Percentiles rank a stretch among this genome's conserved stretches.
These are phyloP conservation scores for Aureobasidium sp. DNA, from an alignment of 2,329 filamentous ascomycete genomes.

Conservation along the genomic window DNA sequence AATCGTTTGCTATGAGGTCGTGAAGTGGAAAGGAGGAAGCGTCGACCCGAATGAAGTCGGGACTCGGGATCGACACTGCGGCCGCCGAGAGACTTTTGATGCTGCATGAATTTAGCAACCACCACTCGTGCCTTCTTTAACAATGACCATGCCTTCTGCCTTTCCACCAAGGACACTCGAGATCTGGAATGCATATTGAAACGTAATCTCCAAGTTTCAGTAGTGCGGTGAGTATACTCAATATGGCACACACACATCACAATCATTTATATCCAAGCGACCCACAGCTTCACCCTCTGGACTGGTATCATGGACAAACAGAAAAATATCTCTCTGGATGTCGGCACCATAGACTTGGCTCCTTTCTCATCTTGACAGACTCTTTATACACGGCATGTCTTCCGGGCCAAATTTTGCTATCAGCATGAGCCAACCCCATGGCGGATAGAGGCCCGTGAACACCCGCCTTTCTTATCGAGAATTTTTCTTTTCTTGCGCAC, in stretches of 20 bases:
- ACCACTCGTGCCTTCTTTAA: not conserved
- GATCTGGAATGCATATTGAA: not conserved
- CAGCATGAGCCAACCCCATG: not conserved
- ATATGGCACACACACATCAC: not conserved
- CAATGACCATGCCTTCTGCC: not conserved
- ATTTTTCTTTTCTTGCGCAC: conserved; percentile 3
- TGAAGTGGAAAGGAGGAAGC: not conserved
- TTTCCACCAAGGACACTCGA: not conserved
- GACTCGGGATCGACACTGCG: not conserved
- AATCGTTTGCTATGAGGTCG: not conserved
- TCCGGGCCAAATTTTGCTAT: not conserved
- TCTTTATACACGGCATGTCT: not conserved
- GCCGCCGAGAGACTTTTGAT: not conserved
- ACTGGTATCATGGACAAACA: not conserved
- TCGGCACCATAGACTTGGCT: not conserved
- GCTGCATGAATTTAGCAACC: not conserved
- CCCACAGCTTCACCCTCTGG: not conserved
- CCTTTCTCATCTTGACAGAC: not conserved
- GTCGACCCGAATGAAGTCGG: not conserved
- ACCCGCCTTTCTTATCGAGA: conserved; percentile 2
- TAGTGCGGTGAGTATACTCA: not conserved
- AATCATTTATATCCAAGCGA: not conserved
- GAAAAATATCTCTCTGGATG: not conserved
- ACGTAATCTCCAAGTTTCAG: not conserved
- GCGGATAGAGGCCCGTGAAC: not conserved